These are phyloP conservation scores for Dacryopinax spathularia DNA, from an alignment of 768 basidiomycete species.

Conservation along the genomic window DNA sequence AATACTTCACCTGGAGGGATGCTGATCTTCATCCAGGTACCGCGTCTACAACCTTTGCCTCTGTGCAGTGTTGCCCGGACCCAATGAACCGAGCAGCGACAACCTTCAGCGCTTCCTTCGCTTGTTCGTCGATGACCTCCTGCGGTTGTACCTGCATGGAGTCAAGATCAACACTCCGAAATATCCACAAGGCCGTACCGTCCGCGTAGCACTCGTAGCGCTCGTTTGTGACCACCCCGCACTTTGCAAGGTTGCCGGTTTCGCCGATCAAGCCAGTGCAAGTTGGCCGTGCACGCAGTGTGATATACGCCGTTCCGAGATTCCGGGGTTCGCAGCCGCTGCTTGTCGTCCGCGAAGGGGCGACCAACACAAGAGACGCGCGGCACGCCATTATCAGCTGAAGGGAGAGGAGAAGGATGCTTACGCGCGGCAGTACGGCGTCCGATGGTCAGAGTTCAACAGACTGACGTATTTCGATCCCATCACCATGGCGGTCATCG, in stretches of 20 bases:
- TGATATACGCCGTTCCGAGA: slow-evolving; percentile 10
- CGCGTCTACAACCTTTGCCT: slow-evolving; percentile 18
- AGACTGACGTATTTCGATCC: slow-evolving; percentile 1
- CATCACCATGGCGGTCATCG: not conserved
- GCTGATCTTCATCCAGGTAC: too few species aligned
- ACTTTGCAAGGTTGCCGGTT: slow-evolving; percentile 24
- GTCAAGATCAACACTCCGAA: slow-evolving; percentile 15
- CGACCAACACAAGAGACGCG: not conserved
- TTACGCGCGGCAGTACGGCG: not conserved
- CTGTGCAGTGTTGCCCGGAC: slow-evolving; percentile 19
- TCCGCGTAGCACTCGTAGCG: slow-evolving; percentile 23
- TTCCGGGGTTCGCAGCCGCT: not conserved
- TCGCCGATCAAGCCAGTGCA: slow-evolving; percentile 20
- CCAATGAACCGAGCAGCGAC: slow-evolving; percentile 19
- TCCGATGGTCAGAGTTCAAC: not conserved
- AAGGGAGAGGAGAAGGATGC: not conserved
- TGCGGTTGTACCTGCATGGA: slow-evolving; percentile 17
- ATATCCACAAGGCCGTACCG: slow-evolving; percentile 18
- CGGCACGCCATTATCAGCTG: not conserved
- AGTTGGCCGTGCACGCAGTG: slow-evolving; percentile 20
- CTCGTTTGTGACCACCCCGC: slow-evolving; percentile 30
- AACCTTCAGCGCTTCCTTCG: slow-evolving; percentile 20
- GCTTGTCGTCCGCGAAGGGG: not conserved
- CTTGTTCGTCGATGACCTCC: slow-evolving; percentile 19
- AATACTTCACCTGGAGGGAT: too few species aligned